A percentile compares a stretch with the other conserved stretches of the same genome.
These are phyloP conservation scores for Xylaria telfairii DNA, from an alignment of 495 filamentous ascomycete genomes.

Conservation along the genomic window DNA sequence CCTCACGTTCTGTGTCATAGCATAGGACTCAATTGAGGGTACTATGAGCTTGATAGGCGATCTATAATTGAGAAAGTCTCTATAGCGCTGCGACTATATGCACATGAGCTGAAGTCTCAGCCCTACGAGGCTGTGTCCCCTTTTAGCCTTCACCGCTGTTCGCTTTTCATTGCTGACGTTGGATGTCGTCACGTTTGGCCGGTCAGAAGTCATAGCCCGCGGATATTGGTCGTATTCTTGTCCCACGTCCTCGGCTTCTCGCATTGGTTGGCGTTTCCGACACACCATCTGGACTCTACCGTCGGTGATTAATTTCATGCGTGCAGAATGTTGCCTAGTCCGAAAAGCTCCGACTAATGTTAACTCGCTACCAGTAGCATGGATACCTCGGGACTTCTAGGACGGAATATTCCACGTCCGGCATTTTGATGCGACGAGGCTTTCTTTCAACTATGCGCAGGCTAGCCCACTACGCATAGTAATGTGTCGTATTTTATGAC, in stretches of 20 bases:
- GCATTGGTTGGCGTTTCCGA: background rate
- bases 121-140: conserved; percentile 25
- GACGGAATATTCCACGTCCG: background rate
- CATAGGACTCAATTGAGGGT: background rate
- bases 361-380: background rate
- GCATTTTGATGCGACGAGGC: background rate
- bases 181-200: conserved; percentile 11
- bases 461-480: no score
- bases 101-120: background rate
- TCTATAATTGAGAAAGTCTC: background rate
- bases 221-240: background rate
- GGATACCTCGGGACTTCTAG: no score
- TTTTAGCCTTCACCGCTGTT: conserved; percentile 18
- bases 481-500: no score
- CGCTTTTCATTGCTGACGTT: conserved; percentile 13
- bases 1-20: background rate
- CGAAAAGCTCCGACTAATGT: background rate
- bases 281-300: background rate
- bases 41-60: background rate
- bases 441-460: background rate
- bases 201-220: no score
- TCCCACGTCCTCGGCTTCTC: background rate
- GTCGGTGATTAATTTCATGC: background rate
- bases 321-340: background rate
- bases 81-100: background rate